phyloP scores from a whole-genome alignment of 345 rosid species.

The Xanthoceras sorbifolium region DNA sequence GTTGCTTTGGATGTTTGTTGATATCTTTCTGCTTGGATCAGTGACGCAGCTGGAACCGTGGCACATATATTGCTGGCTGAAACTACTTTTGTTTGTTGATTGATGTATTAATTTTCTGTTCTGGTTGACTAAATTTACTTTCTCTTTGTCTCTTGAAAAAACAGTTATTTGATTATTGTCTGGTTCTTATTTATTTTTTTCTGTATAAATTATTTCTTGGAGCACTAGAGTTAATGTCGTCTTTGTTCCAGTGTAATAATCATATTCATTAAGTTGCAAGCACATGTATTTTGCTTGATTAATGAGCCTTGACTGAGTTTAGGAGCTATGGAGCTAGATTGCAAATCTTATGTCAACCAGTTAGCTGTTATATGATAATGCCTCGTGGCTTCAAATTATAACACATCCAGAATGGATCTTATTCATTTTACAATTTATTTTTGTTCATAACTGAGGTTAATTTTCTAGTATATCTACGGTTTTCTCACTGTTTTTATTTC shows the following conservation, averaged over 20 bases:
- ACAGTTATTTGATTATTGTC: neutral
- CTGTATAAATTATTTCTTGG: neutral
- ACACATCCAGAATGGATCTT: neutral
- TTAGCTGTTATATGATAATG: neutral
- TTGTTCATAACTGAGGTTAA: neutral
- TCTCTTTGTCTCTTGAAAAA: neutral
- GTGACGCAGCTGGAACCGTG: neutral
- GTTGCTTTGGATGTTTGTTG: neutral
- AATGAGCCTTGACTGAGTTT: neutral
- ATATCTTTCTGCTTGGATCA: neutral
- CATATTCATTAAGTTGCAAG: neutral
- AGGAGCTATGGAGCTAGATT: neutral
- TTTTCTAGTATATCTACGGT: neutral
- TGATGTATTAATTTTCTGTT: neutral
- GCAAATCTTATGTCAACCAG: slow-evolving; percentile 1
- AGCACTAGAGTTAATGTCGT: neutral
- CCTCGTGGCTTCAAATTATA: neutral
- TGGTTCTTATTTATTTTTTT: neutral
- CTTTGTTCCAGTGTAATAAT: neutral
- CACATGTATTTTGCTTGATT: neutral
- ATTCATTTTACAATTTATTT: neutral
- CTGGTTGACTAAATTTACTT: neutral
- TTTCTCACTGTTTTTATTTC: slow-evolving; percentile 16
- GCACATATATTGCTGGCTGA: neutral
- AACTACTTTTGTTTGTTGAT: neutral